These are phyloP conservation scores for Colletotrichum lini DNA, from an alignment of 2,329 filamentous ascomycete species.

Conservation along the genomic window DNA sequence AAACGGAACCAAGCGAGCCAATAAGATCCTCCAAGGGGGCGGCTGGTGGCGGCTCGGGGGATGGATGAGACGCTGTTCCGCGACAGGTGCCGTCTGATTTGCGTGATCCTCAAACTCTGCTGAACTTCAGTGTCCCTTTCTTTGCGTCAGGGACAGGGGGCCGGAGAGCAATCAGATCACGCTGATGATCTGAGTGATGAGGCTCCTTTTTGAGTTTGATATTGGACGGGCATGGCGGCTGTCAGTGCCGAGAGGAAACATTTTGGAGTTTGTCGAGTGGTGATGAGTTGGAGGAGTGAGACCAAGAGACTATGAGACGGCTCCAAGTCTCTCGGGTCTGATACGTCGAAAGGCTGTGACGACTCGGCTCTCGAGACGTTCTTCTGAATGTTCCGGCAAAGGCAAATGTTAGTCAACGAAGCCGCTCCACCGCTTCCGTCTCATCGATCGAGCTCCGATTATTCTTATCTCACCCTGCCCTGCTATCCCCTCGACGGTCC, in stretches of 20 bases:
- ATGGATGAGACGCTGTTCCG: conserved; percentile 38
- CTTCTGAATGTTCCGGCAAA: neutral
- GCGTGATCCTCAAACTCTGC: conserved; percentile 38
- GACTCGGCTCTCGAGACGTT: neutral
- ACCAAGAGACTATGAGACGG: neutral
- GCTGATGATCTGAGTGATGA: conserved; percentile 10
- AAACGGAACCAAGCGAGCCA: conserved; percentile 28
- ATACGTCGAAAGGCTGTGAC: neutral
- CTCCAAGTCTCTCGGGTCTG: neutral
- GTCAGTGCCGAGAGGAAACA: neutral
- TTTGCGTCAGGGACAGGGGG: conserved; percentile 16
- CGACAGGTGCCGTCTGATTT: conserved; percentile 42
- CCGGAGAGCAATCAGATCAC: conserved; percentile 24
- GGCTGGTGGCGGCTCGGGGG: conserved; percentile 16
- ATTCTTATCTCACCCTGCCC: neutral
- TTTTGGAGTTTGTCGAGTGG: neutral
- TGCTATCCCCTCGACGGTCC: neutral
- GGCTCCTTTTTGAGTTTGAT: conserved; percentile 28
- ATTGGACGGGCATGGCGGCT: neutral
- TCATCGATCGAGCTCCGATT: neutral
- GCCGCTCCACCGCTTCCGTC: neutral
- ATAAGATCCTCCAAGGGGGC: neutral
- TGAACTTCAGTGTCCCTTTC: conserved; percentile 21
- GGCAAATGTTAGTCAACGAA: neutral
- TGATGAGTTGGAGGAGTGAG: neutral